Evolutionary conservation across 108 stramenopile species (phyloP).

Genomic region (Skeletonema marinoi): DNA sequence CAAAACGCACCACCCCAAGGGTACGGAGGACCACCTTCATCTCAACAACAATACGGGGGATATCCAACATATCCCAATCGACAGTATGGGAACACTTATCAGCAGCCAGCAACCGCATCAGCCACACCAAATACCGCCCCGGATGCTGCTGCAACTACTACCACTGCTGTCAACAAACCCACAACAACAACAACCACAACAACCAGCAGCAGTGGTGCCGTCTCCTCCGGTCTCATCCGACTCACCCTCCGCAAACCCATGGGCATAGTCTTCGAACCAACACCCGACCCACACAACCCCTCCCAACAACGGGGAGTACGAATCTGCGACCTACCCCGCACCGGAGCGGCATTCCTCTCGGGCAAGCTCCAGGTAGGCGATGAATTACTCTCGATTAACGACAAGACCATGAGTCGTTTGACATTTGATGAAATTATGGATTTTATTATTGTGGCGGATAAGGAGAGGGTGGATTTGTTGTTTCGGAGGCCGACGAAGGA

Average conservation of each 20-base stretch:
- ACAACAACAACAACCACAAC: background rate
- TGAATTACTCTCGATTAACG: slow-evolving; percentile 83
- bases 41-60: background rate
- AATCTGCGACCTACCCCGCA: slow-evolving; percentile 85
- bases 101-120: background rate
- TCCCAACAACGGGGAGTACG: slow-evolving; percentile 71
- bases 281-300: slow-evolving; percentile 80
- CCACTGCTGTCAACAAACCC: background rate
- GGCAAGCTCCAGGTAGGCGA: slow-evolving; percentile 83
- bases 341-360: slow-evolving; percentile 81
- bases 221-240: slow-evolving; percentile 61
- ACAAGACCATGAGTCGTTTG: slow-evolving; percentile 82
- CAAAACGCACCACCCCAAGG: background rate
- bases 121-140: background rate
- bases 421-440: slow-evolving; percentile 93
- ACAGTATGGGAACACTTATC: background rate
- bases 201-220: background rate
- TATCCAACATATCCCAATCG: background rate
- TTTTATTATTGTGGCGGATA: slow-evolving; percentile 88
- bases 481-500: slow-evolving; percentile 82
- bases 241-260: slow-evolving; percentile 83
- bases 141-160: background rate
- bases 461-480: slow-evolving; percentile 78
- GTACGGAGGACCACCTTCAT: background rate
- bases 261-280: slow-evolving; percentile 91